Conservation (phyloP, 345 rosid genomes). For the Citrus maxima region DNA sequence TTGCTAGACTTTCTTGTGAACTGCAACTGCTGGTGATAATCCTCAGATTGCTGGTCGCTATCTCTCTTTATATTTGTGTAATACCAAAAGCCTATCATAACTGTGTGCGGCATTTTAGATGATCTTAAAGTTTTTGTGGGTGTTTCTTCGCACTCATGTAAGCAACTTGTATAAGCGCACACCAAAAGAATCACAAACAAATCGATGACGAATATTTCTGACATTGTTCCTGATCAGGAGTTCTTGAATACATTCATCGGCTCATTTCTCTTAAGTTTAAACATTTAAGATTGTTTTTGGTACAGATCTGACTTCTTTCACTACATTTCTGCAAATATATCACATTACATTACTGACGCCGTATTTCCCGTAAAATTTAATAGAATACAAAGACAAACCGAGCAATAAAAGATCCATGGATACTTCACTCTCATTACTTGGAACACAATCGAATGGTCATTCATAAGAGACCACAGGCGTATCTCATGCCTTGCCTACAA, state of each 20-base stretch:
- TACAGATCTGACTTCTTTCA: no score
- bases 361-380: no score
- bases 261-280: background rate
- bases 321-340: no score
- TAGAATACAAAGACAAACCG: background rate
- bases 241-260: background rate
- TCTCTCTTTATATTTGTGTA: background rate
- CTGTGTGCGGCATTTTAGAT: no score
- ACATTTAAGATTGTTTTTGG: background rate
- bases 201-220: no score
- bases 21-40: background rate
- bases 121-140: no score
- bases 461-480: background rate
- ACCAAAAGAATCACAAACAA: no score
- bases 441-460: background rate
- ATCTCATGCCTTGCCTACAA: slow-evolving; percentile 66
- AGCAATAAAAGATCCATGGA: background rate
- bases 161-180: no score
- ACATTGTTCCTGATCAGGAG: background rate
- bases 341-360: no score
- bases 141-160: no score
- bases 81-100: no score
- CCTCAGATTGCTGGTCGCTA: background rate
- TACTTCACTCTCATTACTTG: background rate
- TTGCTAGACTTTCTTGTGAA: background rate